Percentiles rank a stretch among this genome's conserved stretches.
These are phyloP conservation scores for Hanseniaspora occidentalis DNA, from an alignment of 805 yeast species.

Conservation along the genomic window DNA sequence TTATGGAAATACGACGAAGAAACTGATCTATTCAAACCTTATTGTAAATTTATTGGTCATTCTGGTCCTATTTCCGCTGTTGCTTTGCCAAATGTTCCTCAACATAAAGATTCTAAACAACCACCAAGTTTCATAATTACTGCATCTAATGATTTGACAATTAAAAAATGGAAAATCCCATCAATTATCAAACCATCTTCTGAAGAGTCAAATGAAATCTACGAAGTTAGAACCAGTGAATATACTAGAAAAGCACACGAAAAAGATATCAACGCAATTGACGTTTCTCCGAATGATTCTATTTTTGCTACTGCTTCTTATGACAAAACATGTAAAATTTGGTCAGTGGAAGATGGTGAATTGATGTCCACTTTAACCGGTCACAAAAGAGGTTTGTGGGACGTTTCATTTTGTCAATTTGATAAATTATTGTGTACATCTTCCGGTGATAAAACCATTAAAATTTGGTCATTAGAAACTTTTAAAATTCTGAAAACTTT, in stretches of 20 bases:
- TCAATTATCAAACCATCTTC: conserved; percentile 16
- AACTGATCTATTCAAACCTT: conserved; percentile 28
- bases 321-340: conserved; percentile 81
- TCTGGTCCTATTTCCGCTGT: conserved; percentile 78
- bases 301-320: conserved; percentile 87
- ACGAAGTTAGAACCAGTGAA: conserved; percentile 46
- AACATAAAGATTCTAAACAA: conserved; percentile 10
- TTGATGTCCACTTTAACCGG: conserved; percentile 74
- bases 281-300: conserved; percentile 82
- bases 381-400: conserved; percentile 94
- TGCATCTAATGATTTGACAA: conserved; percentile 73
- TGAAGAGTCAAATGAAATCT: conserved; percentile 13
- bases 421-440: conserved; percentile 71
- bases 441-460: conserved; percentile 87
- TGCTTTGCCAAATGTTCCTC: conserved; percentile 42
- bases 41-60: conserved; percentile 72
- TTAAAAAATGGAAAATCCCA: conserved; percentile 77
- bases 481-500: conserved; percentile 68
- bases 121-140: conserved; percentile 64
- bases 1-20: conserved; percentile 60
- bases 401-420: conserved; percentile 65
- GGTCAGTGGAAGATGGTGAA: conserved; percentile 84
- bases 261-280: conserved; percentile 84
- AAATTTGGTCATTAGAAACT: conserved; percentile 78
- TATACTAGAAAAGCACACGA: conserved; percentile 95